Evolutionary conservation across 352 stramenopile species (phyloP).

Genomic region (Globisporangium spinosum): DNA sequence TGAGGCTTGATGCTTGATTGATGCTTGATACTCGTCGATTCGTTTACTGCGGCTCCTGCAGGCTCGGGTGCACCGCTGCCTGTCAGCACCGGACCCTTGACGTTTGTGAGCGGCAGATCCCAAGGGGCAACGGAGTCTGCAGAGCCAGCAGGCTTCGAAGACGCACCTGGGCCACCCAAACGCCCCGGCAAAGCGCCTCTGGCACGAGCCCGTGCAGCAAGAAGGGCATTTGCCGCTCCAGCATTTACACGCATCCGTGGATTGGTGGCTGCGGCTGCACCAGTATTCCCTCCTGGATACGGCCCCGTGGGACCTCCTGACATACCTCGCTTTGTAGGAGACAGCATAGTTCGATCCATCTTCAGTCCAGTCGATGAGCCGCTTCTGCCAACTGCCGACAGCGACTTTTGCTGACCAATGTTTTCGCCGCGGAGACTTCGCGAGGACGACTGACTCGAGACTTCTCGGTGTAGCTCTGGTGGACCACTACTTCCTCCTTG

Average conservation of each 20-base stretch:
- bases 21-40: neutral
- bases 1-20: neutral
- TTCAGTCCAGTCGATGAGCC: conserved; percentile 20
- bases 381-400: conserved; percentile 11
- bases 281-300: conserved; percentile 24
- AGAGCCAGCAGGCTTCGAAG: conserved; percentile 20
- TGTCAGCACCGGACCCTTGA: conserved; percentile 23
- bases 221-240: conserved; percentile 62
- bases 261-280: conserved; percentile 12
- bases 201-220: conserved; percentile 66
- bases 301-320: conserved; percentile 21
- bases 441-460: conserved; percentile 45
- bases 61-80: conserved; percentile 12
- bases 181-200: conserved; percentile 51
- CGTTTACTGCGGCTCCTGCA: neutral
- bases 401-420: neutral
- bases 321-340: conserved; percentile 44
- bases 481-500: conserved; percentile 30
- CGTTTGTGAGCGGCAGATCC: conserved; percentile 62
- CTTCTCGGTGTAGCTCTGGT: conserved; percentile 43
- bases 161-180: conserved; percentile 40
- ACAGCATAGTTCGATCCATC: conserved; percentile 37
- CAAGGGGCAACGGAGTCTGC: conserved; percentile 60
- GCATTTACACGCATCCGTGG: conserved; percentile 41
- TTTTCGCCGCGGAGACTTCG: conserved; percentile 28